Base-by-base conservation (phyloP, 2,329 filamentous ascomycete species). In the Venturia pyrina region DNA sequence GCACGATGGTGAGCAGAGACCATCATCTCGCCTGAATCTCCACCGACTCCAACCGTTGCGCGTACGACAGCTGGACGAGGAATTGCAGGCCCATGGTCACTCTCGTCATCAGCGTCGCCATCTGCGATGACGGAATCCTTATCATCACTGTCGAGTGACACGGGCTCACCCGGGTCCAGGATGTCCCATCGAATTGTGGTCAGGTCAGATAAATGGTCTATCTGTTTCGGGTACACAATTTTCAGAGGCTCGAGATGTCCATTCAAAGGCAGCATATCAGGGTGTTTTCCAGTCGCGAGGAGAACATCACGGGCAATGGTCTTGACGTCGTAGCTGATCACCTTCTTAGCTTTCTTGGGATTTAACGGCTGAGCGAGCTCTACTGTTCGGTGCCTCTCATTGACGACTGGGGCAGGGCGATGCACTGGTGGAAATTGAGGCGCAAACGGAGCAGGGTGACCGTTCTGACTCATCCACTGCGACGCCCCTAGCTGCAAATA, bases 231-330 rank as follows among this genome's bases (percentile, higher is more conserved):
- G 56, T 84, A 76, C 3, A 72, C 76, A 8, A 75, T 73, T 46
- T 76, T 78, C 8, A 85, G 71, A 43, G 76, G 70, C 65, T 81
- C 77, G 67, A 89, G 75, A 75, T 89, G 86, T 40, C 79, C 77
- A 70, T 89, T 89, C 44, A 89, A 73, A 2, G 78, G 74, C 34
- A 80, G 75, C 73, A 86, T 83, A 11, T 81, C 81, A 0, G 86
- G 86, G 71, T 89, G 86, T 66, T 82, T 81, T 19, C 85, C 85
- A 15, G 84, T 79, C 19, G 85, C 83, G 62, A 88, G 80, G 13
- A 89, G 75, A 7, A 89, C 79, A 71, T 88, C 85, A 63, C 85
- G 77, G 5, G 86, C 86, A 67, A 89, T 86, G 0, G 85, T 88
- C 57, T 80, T 79, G 1, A 82, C 79, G 70, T 88, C 80, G 70